Conservation (phyloP, 345 rosid genomes). For the Chamaenerion angustifolium region DNA sequence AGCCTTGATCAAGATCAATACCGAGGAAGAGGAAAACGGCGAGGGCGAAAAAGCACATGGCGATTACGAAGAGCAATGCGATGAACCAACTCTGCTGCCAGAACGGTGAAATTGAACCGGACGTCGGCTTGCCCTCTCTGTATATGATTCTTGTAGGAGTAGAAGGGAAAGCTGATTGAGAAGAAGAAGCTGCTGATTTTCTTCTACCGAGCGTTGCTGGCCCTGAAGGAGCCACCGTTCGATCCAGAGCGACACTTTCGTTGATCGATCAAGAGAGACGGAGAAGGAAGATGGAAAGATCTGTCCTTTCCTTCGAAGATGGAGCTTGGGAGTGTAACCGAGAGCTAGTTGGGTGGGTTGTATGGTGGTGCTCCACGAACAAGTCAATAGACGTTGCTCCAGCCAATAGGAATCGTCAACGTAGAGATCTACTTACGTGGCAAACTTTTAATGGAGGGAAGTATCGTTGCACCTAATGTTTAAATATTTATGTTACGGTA, state of each 20-base stretch:
- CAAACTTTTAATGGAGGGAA: no score
- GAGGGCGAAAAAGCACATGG: slow-evolving; percentile 52
- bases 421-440: no score
- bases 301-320: no score
- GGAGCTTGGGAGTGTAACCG: no score
- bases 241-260: slow-evolving; percentile 4
- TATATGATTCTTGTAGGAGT: slow-evolving; percentile 11
- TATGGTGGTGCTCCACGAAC: no score
- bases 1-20: slow-evolving; percentile 37
- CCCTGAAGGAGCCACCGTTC: slow-evolving; percentile 80
- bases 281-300: no score
- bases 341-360: no score
- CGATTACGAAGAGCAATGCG: slow-evolving; percentile 47
- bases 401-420: no score
- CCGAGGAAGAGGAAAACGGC: slow-evolving; percentile 58
- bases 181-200: slow-evolving; percentile 18
- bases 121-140: slow-evolving; percentile 13
- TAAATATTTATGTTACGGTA: no score
- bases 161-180: slow-evolving; percentile 13
- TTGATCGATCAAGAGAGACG: no score
- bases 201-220: slow-evolving; percentile 39
- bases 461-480: no score
- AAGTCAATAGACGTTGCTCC: no score
- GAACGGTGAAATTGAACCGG: slow-evolving; percentile 30
- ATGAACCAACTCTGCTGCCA: slow-evolving; percentile 87